These are phyloP conservation scores for Kalanchoe fedtschenkoi DNA, from an alignment of 164 flowering plant genomes.

Conservation along the genomic window DNA sequence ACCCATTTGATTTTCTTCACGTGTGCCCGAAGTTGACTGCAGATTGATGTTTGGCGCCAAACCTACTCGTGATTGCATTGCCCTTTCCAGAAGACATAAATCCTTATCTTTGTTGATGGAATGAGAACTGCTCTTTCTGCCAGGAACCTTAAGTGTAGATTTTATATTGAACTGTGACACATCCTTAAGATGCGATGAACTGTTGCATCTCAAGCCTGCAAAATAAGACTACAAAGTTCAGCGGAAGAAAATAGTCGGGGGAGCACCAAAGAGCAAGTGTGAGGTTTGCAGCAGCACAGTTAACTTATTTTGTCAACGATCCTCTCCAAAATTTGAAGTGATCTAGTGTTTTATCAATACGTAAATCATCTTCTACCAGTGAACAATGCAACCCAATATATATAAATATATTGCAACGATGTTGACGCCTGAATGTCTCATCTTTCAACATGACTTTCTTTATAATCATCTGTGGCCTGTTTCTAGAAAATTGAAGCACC, in stretches of 20 bases:
- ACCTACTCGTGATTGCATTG: neutral
- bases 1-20: neutral
- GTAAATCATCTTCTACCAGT: neutral
- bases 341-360: neutral
- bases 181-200: neutral
- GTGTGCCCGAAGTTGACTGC: neutral
- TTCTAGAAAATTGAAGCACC: neutral
- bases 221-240: neutral
- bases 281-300: neutral
- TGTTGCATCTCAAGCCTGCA: constrained; percentile 2
- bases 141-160: neutral
- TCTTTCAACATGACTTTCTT: neutral
- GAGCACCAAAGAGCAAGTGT: neutral
- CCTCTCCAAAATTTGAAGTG: neutral
- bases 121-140: neutral
- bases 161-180: neutral
- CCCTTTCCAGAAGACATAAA: neutral
- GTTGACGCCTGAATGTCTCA: neutral
- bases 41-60: neutral
- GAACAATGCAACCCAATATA: neutral
- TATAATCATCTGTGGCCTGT: neutral
- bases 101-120: neutral
- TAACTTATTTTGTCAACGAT: neutral
- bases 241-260: neutral
- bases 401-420: neutral